Evolutionary conservation across 2,329 filamentous ascomycete species (phyloP), one percentile per base, ranked within the genome.

Genomic region (Ceratocystis colombiana): DNA sequence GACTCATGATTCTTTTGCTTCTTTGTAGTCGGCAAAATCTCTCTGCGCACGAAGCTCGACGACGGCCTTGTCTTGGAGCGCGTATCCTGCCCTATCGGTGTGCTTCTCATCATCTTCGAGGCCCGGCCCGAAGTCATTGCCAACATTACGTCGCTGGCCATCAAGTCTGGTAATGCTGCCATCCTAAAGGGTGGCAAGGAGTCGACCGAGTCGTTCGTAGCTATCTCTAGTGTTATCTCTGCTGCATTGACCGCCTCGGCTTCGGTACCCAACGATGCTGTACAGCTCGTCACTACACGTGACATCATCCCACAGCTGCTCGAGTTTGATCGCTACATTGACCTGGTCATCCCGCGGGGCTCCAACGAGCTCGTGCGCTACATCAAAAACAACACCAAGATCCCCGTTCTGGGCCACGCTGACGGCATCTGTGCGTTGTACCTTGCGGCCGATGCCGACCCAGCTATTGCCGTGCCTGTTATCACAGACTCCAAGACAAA

Each of bases 91-190:
- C 94, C 94, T 5, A 97, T 99, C 71, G 94, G 94, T 68, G 92
- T 97, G n/a, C 84, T 99, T 53, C 83, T 99, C 70, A 94, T 99
- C 77, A 97, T 99, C 73, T 99, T 99, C 73, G 94, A 99, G 78
- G 94, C 94, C 45, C 88, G 94, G 6, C 94, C 94, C 5, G 94
- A 99, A 77, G 94, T 99, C 70, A 96, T 99, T 73, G 94, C 93
- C 73, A 99, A 99, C 76, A 97, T 99, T 73, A 91, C 94, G 69
- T 90, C 92, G 3, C 81, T 99, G 28, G 92, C 94, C 46, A 89
- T 99, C 76, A 99, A 99, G 76, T 97, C 93, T 12, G 94, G 91
- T 72, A 99, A 99, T 76, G 89, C 94, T 45, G 94, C 92, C 64
- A 97, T 99, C 72, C 80, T 99, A 68, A 99, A 99, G 80, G 93